Evolutionary conservation across 768 basidiomycete species (phyloP), one percentile per base, ranked within the genome.

Genomic region (Termitomyces sp.): DNA sequence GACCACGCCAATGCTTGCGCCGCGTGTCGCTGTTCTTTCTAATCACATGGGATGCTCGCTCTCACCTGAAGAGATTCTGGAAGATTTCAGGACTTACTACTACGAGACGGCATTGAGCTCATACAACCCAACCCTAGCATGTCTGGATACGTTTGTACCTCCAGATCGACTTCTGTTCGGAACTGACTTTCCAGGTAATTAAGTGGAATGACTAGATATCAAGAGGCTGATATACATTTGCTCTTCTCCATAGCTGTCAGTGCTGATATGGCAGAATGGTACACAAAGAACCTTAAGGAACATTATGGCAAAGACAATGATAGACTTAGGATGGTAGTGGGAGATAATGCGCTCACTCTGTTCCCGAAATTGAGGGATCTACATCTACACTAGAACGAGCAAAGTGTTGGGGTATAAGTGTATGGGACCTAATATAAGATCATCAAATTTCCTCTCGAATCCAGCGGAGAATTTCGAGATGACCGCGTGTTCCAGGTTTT

Each of bases 111-210:
- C 90, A 20, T 72, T 92, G 64, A 83, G 83, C 67, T 81, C 86
- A 2, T 80, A 83, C 68, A 79, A 79, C 47, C 71, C 80, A 29
- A 86, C 77, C 54, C 73, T 89, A 20, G 69, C 76, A 20, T 77
- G 82, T 4, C 75, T 87, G 67, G 76, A 85, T 51, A 68, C 70
- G 20, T 85, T 88, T 67, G 79, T 84, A 3, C 68, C 74, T 25
- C 68, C 72, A 1, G 81, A 84, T 49, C 84, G 72, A 40, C 71
- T 92, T 57, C 73, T 91, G 31, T 91, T 88, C 70, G 90, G 90
- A 45, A 87, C 86, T 15, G 90, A 92, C 71, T 89, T 88, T 67
- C 90, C 90, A 57, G 90, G 90, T 88, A 69, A 59, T 74, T 65
- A 3, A 7, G 15, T 20, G 11, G 12, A 43, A 7, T 38, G 2